These are phyloP conservation scores for Cyclotella baltica DNA, from an alignment of 108 stramenopile genomes.

Conservation along the genomic window DNA sequence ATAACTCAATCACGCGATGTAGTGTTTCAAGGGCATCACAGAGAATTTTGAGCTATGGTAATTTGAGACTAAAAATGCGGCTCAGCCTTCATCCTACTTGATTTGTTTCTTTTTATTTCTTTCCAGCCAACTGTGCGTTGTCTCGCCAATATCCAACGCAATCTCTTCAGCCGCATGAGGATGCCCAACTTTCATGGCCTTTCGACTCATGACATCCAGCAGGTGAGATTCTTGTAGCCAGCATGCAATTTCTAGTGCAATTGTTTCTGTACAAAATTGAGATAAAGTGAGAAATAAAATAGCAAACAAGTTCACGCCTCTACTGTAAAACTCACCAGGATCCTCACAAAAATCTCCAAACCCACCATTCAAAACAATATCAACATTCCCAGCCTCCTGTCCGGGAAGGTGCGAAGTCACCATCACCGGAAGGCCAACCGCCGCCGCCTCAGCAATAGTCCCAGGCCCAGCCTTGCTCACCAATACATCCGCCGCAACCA, in stretches of 20 bases:
- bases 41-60: too few species aligned
- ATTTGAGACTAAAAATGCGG: too few species aligned
- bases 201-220: conserved; percentile 62
- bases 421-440: conserved; percentile 91
- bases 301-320: not conserved
- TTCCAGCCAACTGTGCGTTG: conserved; percentile 68
- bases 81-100: too few species aligned
- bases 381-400: conserved; percentile 90
- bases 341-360: conserved; percentile 77
- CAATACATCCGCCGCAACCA: conserved; percentile 94
- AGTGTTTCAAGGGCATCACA: too few species aligned
- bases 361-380: conserved; percentile 75
- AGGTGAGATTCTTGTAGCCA: conserved; percentile 74
- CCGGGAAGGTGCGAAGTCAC: conserved; percentile 89
- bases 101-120: conserved; percentile 51
- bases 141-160: conserved; percentile 74
- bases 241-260: conserved; percentile 57
- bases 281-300: not conserved
- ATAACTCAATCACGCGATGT: too few species aligned
- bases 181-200: conserved; percentile 65
- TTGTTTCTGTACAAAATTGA: conserved; percentile 35
- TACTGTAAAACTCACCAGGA: conserved; percentile 37
- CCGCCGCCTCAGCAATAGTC: conserved; percentile 96
- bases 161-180: conserved; percentile 87
- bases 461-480: conserved; percentile 98